Evolutionary conservation across 1,139 yeast genomes (phyloP).

Genomic region (Taphrina confusa): DNA sequence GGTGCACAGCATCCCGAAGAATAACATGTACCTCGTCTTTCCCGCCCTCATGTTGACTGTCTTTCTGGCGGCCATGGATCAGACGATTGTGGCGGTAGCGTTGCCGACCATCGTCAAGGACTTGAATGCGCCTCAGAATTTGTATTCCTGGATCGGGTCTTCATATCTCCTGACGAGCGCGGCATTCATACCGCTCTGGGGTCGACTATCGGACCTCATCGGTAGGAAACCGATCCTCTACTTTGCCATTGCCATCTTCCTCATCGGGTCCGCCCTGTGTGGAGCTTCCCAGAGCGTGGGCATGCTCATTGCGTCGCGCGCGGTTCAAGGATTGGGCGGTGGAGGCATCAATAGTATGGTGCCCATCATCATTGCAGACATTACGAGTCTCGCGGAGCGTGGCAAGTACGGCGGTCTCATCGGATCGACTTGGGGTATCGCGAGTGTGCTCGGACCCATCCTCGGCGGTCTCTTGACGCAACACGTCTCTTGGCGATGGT

Average conservation of each 20-base stretch:
- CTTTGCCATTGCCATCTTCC: constrained; percentile 58
- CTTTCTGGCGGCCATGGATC: constrained; percentile 66
- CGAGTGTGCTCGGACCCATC: constrained; percentile 65
- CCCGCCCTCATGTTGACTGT: constrained; percentile 52
- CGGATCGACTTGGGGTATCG: constrained; percentile 57
- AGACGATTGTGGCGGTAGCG: constrained; percentile 64
- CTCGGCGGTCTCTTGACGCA: constrained; percentile 68
- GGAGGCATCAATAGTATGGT: constrained; percentile 67
- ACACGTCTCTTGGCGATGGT: constrained; percentile 69
- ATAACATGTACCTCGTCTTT: constrained; percentile 49
- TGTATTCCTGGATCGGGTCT: constrained; percentile 51
- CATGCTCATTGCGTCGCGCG: constrained; percentile 68
- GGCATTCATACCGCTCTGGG: constrained; percentile 61
- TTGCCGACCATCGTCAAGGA: constrained; percentile 58
- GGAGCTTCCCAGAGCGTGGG: constrained; percentile 61
- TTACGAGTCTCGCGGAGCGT: constrained; percentile 61
- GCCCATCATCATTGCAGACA: constrained; percentile 60
- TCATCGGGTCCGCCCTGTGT: constrained; percentile 62
- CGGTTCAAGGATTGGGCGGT: constrained; percentile 71
- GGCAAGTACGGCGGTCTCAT: constrained; percentile 56
- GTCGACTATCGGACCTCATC: constrained; percentile 60
- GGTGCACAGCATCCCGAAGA: constrained; percentile 18
- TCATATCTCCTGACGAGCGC: constrained; percentile 60
- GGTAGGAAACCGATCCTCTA: constrained; percentile 61
- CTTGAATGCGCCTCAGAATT: constrained; percentile 59